Conservation (phyloP, 2,329 filamentous ascomycete genomes). For the Pyrenophora tritici-repentis region DNA sequence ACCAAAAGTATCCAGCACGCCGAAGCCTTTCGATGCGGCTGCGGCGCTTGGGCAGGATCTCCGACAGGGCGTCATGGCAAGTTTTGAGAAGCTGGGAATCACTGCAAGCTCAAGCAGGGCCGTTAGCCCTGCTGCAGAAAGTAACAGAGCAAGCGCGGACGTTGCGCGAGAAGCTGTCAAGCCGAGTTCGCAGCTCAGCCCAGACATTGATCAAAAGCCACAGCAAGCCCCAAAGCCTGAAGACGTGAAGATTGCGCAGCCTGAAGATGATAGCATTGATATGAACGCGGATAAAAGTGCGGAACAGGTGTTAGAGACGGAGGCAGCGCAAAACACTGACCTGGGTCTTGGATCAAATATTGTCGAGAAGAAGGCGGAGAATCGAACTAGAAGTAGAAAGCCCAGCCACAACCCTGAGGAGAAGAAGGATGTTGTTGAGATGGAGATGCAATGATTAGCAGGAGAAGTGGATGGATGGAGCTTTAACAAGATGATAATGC, state of each 20-base stretch:
- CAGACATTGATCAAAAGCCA: neutral
- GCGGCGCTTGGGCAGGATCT: constrained; percentile 37
- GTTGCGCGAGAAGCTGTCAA: constrained; percentile 13
- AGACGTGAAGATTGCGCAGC: neutral
- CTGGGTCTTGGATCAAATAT: constrained; percentile 11
- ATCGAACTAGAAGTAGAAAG: constrained; percentile 23
- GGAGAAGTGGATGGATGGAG: neutral
- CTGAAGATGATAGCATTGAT: neutral
- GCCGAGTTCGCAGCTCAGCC: constrained; percentile 13
- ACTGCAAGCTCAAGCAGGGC: constrained; percentile 17
- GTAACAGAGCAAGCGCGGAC: constrained; percentile 18
- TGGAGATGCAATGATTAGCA: constrained; percentile 41
- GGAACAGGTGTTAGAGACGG: neutral
- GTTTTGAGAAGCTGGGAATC: constrained; percentile 40
- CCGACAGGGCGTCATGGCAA: constrained; percentile 37
- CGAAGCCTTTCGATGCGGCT: constrained; percentile 34
- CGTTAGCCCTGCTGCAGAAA: constrained; percentile 22
- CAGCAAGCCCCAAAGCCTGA: neutral
- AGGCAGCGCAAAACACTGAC: neutral
- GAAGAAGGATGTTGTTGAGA: constrained; percentile 37
- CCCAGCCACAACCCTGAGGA: constrained; percentile 26
- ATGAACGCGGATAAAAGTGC: neutral
- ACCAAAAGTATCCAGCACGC: constrained; percentile 7
- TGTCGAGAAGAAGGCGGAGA: constrained; percentile 14
- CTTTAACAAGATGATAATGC: neutral